Percentiles rank a stretch among this genome's conserved stretches.
These are phyloP conservation scores for Phialocephala subalpina DNA, from an alignment of 2,329 filamentous ascomycete species.

Conservation along the genomic window DNA sequence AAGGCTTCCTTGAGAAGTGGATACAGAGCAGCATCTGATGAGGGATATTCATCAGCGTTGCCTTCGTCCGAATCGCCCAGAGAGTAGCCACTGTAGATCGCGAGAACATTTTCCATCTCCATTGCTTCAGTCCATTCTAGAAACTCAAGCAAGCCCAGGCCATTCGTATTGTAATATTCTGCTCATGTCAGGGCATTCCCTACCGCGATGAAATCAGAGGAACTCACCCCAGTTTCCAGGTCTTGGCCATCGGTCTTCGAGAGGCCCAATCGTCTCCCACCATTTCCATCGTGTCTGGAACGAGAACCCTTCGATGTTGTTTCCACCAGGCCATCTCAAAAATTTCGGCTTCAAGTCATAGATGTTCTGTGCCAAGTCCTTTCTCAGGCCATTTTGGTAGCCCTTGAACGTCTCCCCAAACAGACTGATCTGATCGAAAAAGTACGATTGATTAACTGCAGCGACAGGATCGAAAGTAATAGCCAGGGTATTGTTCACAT, in stretches of 20 bases:
- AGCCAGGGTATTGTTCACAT: conserved; percentile 61
- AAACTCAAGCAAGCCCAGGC: conserved; percentile 48
- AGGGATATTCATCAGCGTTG: conserved; percentile 45
- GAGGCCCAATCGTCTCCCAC: conserved; percentile 50
- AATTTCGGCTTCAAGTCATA: conserved; percentile 60
- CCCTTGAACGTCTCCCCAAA: conserved; percentile 68
- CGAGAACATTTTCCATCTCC: conserved; percentile 54
- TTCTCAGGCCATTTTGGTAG: conserved; percentile 62
- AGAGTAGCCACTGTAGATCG: conserved; percentile 54
- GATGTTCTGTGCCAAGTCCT: conserved; percentile 62
- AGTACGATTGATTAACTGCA: conserved; percentile 46
- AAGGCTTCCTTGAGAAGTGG: conserved; percentile 56
- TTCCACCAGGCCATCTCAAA: conserved; percentile 70
- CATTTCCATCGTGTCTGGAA: conserved; percentile 42
- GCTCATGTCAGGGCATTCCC: conserved; percentile 31
- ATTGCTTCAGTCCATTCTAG: conserved; percentile 54
- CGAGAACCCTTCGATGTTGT: conserved; percentile 56
- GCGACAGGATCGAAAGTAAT: conserved; percentile 60
- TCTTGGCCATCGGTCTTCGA: conserved; percentile 43
- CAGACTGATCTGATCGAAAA: conserved; percentile 65
- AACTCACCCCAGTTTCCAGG: conserved; percentile 51
- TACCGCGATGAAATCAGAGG: not conserved
- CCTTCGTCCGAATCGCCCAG: conserved; percentile 50
- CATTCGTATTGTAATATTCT: conserved; percentile 51
- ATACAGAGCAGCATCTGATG: conserved; percentile 30